Evolutionary conservation across 495 filamentous ascomycete genomes (phyloP), one percentile per base, ranked within the genome.

Genomic region (Sporormia fimetaria): DNA sequence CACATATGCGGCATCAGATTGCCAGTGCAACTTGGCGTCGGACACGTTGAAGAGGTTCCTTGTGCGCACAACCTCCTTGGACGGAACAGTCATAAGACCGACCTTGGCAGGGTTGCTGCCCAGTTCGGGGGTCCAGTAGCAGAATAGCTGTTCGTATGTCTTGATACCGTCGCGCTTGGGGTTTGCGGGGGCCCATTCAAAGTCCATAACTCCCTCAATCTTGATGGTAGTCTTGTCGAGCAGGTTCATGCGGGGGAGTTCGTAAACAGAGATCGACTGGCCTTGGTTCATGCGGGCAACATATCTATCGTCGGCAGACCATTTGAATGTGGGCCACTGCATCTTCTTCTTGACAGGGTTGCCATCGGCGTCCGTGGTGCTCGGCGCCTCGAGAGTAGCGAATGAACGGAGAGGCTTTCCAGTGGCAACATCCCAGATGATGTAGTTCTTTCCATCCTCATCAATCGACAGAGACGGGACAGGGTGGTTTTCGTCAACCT

Each of bases 251-350:
- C 75, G 74, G 11, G 90, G 90, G 5, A 88, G 67, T 60, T 96
- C 90, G 63, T 94, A 98, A 52, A 96, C 78, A 26, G 87, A 92
- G 57, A 98, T 85, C 20, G 83, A 82, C 47, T 86, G 75, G 43
- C 79, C 81, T 40, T 84, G 88, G 38, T 78, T 83, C 67, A 96
- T 78, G 30, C 90, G 75, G 3, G 90, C 90, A 31, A 95, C 87
- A 61, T 95, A 98, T 60, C 87, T 87, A 67, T 94, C 85, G 56
- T 98, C 90, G 3, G 90, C 67, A 31, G 88, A 94, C 90, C 90
- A 98, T 64, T 98, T 98, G 74, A 98, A 98, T 9, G 88, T 86
- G 17, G 90, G 90, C 90, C 90, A 98, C 51, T 87, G 83, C 37
- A 92, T 77, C 71, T 95, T 95, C 64, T 83, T 81, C 66, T 85